Evolutionary conservation across 164 flowering plant species (phyloP).

Genomic region (Macadamia tetraphylla): DNA sequence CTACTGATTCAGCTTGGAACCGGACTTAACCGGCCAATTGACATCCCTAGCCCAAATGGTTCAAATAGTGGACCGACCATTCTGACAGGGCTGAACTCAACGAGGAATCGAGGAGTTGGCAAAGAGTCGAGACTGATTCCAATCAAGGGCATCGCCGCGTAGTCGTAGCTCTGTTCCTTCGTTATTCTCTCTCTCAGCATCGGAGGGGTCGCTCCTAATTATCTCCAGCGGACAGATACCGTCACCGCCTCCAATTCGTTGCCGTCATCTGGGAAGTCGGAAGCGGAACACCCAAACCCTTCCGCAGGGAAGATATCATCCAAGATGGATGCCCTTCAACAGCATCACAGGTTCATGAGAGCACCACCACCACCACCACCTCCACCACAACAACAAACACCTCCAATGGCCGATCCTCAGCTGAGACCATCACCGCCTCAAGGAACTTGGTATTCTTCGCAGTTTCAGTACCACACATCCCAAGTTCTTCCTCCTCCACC

Average conservation of each 20-base stretch:
- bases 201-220: background rate
- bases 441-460: slow-evolving; percentile 40
- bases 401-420: slow-evolving; percentile 35
- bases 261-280: no score
- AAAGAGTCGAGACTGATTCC: no score
- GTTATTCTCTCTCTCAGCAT: background rate
- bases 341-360: slow-evolving; percentile 37
- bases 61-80: no score
- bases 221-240: background rate
- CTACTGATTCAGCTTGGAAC: no score
- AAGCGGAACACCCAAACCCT: background rate
- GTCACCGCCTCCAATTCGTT: no score
- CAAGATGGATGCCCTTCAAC: slow-evolving; percentile 20
- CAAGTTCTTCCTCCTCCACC: slow-evolving; percentile 15
- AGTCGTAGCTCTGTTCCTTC: no score
- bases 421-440: slow-evolving; percentile 32
- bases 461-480: slow-evolving; percentile 43
- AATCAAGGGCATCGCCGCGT: no score
- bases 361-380: slow-evolving; percentile 41
- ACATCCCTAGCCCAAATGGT: no score
- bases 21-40: no score
- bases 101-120: no score
- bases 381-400: slow-evolving; percentile 31
- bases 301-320: background rate
- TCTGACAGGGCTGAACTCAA: no score